phyloP scores from a whole-genome alignment of 73 alveolate genomes.

The Uronychia binucleata region DNA sequence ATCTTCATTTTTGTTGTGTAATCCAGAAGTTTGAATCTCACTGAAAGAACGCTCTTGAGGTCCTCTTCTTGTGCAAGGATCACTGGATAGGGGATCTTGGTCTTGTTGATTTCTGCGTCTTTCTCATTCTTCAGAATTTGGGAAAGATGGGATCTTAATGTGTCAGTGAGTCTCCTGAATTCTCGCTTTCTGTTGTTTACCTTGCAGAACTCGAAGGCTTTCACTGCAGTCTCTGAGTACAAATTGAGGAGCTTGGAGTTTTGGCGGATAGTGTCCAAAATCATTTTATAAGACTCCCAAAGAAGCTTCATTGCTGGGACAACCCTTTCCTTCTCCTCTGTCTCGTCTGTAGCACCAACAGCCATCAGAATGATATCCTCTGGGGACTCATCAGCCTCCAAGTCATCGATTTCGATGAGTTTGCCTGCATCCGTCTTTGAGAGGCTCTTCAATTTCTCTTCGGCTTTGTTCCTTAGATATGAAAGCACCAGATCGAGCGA shows the following conservation, averaged over 20 bases:
- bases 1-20: slow-evolving; percentile 23
- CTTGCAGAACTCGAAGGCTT: slow-evolving; percentile 39
- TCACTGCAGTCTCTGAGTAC: slow-evolving; percentile 37
- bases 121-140: slow-evolving; percentile 28
- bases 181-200: slow-evolving; percentile 32
- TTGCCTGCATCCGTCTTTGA: neutral
- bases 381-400: neutral
- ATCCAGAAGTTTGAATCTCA: slow-evolving; percentile 35
- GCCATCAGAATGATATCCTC: neutral
- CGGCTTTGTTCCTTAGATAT: slow-evolving; percentile 23
- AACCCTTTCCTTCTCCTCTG: slow-evolving; percentile 25
- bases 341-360: slow-evolving; percentile 6
- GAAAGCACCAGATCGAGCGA: slow-evolving; percentile 34
- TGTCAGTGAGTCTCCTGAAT: slow-evolving; percentile 30
- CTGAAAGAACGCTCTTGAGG: slow-evolving; percentile 29
- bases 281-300: slow-evolving; percentile 38
- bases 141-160: slow-evolving; percentile 33
- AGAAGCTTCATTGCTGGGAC: slow-evolving; percentile 23
- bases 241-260: slow-evolving; percentile 56
- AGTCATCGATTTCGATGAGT: slow-evolving; percentile 14
- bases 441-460: slow-evolving; percentile 13
- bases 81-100: slow-evolving; percentile 53
- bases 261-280: slow-evolving; percentile 41
- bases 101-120: slow-evolving; percentile 23
- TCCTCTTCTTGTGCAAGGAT: slow-evolving; percentile 40